phyloP scores from a whole-genome alignment of 2,329 filamentous ascomycete species.

The Neonectria punicea region DNA sequence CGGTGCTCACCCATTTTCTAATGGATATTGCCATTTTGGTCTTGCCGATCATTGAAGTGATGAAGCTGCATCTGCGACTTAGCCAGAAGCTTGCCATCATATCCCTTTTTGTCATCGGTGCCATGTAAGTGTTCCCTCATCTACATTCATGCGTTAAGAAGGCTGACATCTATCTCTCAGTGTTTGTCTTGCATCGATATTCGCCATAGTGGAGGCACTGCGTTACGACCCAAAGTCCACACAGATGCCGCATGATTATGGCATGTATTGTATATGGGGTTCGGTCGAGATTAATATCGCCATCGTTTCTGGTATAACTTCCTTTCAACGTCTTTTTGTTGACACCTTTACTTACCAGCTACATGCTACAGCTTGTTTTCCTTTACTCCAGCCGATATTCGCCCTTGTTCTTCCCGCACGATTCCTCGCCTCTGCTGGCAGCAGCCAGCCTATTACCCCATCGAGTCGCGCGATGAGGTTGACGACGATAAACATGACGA shows the following conservation, averaged over 20 bases:
- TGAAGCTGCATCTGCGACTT: slow-evolving; percentile 37
- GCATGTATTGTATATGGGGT: slow-evolving; percentile 33
- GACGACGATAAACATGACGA: slow-evolving; percentile 32
- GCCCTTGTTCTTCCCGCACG: slow-evolving; percentile 33
- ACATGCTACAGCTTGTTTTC: slow-evolving; percentile 33
- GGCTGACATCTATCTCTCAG: slow-evolving; percentile 16
- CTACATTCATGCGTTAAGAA: not conserved
- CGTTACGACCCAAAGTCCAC: slow-evolving; percentile 30
- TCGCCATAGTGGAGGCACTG: slow-evolving; percentile 29
- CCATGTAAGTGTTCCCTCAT: slow-evolving; percentile 34
- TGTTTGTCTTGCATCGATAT: slow-evolving; percentile 35
- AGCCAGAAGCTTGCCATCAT: slow-evolving; percentile 40
- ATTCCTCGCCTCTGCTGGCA: slow-evolving; percentile 37
- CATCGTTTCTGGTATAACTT: slow-evolving; percentile 33
- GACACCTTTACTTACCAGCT: not conserved
- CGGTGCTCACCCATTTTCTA: slow-evolving; percentile 43
- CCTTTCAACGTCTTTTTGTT: too few species aligned
- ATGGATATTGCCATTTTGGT: slow-evolving; percentile 46
- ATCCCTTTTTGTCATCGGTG: slow-evolving; percentile 42
- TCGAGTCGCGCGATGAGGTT: slow-evolving; percentile 29
- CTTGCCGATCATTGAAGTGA: slow-evolving; percentile 43
- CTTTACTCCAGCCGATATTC: slow-evolving; percentile 38
- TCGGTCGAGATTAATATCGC: slow-evolving; percentile 37
- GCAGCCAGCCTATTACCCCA: slow-evolving; percentile 37
- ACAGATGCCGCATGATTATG: slow-evolving; percentile 36